These are phyloP conservation scores for Daucus carota DNA, from an alignment of 129 eudicot genomes.

Conservation along the genomic window DH1_v3.0 NC_030382.2:43193501-43194000, in stretches of 20 bases:
- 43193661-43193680: constrained; percentile 46
- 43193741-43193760: constrained; percentile 24
- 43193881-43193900: constrained; percentile 28
- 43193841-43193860: constrained; percentile 14
- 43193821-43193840: constrained; percentile 23
- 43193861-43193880: constrained; percentile 25
- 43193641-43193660: constrained; percentile 13
- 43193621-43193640: constrained; percentile 25
- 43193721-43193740: constrained; percentile 21
- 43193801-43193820: neutral
- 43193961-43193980: neutral
- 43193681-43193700: constrained; percentile 92
- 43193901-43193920: constrained; percentile 27
- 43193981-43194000: neutral
- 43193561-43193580: constrained; percentile 34
- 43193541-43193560: constrained; percentile 25
- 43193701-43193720: constrained; percentile 22
- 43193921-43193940: neutral
- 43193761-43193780: constrained; percentile 32
- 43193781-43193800: neutral
- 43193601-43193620: constrained; percentile 48
- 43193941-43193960: neutral
- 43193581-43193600: constrained; percentile 44
- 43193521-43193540: constrained; percentile 31
- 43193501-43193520: constrained; percentile 26